phyloP scores from a whole-genome alignment of 2,329 filamentous ascomycete species.

The Calonectria leucothoes region DNA sequence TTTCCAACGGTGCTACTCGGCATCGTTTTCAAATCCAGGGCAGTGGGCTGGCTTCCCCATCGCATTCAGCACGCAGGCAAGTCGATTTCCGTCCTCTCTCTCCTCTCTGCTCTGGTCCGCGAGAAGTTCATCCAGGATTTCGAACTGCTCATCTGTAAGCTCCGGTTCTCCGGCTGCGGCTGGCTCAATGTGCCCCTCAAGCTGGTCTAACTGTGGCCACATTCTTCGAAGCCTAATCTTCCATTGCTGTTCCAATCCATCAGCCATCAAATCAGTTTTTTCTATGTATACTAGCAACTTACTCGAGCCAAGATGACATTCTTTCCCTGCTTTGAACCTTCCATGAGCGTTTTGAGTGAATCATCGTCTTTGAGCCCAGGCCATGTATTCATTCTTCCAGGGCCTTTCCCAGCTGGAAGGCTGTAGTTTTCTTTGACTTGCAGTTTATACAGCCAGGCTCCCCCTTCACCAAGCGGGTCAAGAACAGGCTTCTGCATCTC shows the following conservation, averaged over 20 bases:
- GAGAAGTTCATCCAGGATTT: constrained; percentile 33
- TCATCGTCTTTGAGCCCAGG: constrained; percentile 17
- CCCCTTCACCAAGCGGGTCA: constrained; percentile 17
- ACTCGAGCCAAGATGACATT: constrained; percentile 35
- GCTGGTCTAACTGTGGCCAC: constrained; percentile 30
- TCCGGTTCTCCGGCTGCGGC: constrained; percentile 8
- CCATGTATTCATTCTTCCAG: constrained; percentile 28
- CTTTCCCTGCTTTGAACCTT: constrained; percentile 23
- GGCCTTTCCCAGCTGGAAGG: constrained; percentile 25
- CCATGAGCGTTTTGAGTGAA: constrained; percentile 19
- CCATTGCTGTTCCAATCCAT: constrained; percentile 33
- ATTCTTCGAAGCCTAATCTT: constrained; percentile 37
- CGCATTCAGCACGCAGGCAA: constrained; percentile 14
- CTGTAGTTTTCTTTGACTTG: constrained; percentile 16
- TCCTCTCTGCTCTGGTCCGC: constrained; percentile 24
- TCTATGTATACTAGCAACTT: not conserved
- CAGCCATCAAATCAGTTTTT: not conserved
- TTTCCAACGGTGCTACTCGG: not conserved
- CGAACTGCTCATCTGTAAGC: constrained; percentile 31
- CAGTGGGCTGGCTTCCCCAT: constrained; percentile 9
- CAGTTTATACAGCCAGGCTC: constrained; percentile 32
- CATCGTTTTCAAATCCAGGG: not conserved
- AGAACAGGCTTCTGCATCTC: constrained; percentile 11
- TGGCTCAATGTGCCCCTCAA: constrained; percentile 22
- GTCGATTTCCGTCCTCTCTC: constrained; percentile 15